Conservation (phyloP, 495 filamentous ascomycete genomes). For the Podospora bellae-mahoneyi region DNA sequence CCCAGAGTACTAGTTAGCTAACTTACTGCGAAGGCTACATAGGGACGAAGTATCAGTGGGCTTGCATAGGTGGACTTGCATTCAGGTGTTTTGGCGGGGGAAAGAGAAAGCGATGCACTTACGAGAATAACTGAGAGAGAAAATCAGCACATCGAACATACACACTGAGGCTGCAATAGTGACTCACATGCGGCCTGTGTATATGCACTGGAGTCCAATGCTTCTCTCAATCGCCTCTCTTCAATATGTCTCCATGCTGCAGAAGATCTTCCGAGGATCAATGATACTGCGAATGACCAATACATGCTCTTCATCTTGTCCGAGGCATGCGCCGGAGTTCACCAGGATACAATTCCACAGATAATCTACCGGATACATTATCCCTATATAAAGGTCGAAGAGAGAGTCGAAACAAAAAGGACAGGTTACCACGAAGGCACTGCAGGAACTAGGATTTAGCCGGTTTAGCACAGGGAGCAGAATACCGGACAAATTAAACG, state of each 20-base stretch:
- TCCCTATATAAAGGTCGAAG: no score
- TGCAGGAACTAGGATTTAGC: background rate
- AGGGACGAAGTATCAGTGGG: background rate
- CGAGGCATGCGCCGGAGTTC: background rate
- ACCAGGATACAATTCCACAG: background rate
- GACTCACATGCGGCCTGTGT: background rate
- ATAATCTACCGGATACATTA: no score
- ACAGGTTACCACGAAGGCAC: background rate
- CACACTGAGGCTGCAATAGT: background rate
- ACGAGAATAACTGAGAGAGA: background rate
- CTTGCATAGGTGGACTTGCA: background rate
- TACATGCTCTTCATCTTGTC: background rate
- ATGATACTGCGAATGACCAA: background rate
- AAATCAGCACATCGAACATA: no score
- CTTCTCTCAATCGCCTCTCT: background rate
- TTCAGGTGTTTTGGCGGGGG: no score
- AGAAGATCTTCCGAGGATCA: background rate
- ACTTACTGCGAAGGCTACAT: constrained; percentile 7
- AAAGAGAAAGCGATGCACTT: background rate
- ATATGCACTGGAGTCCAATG: background rate
- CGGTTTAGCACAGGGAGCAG: no score
- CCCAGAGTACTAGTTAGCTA: background rate
- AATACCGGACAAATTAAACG: no score
- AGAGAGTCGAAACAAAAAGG: background rate
- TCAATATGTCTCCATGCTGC: background rate